Evolutionary conservation across 2,329 filamentous ascomycete species (phyloP), one percentile per base, ranked within the genome.

Genomic region (Cytospora schulzeri): DNA sequence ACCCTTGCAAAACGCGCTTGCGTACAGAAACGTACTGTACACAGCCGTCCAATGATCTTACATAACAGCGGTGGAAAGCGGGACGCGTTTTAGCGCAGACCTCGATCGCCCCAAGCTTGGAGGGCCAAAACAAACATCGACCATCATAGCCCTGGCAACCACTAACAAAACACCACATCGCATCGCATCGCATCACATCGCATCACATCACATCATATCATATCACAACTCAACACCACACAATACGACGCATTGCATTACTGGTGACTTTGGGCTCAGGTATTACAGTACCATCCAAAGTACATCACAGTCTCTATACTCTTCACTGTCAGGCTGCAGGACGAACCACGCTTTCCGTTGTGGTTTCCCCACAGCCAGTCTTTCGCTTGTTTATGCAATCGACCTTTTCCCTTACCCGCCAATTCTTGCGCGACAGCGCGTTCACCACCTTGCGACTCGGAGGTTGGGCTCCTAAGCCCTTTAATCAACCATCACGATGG

Each of bases 401-500:
- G 33, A 54, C 48, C 24, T 35, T 62, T 28, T 35, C 31, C 31
- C 52, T 61, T 33, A 31, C 41, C 14, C 51, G 41, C 51, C 35
- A 54, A 48, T 35, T 53, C 29, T 57, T 64, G 63, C 51, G 65
- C 65, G n/a, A 59, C 59, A 33, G 45, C 53, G 48, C 41, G 28
- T 15, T 50, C 58, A 41, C 45, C 54, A 38, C 50, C 57, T 31
- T 60, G 31, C 38, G 33, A 51, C 62, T 59, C 26, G n/a, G 58
- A 53, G 45, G 52, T 45, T 60, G 62, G 64, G 54, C 64, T 60
- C 57, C 52, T 45, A 57, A 19, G 64, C 60, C 64, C 50, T 58
- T 52, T 33, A 22, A 48, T 31, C 26, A 60, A 55, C 64, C 69
- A 12, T 62, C 76, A 78, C 71, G 57, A 87, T 87, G 85, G 81